Evolutionary conservation across 768 basidiomycete species (phyloP).

Genomic region (Terana coerulea): DNA sequence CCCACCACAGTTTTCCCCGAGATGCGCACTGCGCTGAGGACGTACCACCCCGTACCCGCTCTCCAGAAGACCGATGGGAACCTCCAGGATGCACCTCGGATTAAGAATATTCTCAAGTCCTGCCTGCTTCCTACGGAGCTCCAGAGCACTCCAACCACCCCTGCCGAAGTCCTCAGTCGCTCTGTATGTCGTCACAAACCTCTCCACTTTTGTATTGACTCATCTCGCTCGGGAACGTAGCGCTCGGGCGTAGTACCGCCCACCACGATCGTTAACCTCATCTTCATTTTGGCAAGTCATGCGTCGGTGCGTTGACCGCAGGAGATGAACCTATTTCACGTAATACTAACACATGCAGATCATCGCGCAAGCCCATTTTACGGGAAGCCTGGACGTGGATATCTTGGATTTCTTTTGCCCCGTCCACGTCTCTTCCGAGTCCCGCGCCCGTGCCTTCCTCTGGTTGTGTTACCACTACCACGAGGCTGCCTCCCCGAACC

Average conservation of each 20-base stretch:
- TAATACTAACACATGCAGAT: slow-evolving; percentile 16
- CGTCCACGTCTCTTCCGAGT: slow-evolving; percentile 33
- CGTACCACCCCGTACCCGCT: slow-evolving; percentile 75
- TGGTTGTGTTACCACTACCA: slow-evolving; percentile 47
- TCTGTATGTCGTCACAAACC: slow-evolving; percentile 37
- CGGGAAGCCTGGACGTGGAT: slow-evolving; percentile 24
- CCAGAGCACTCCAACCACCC: slow-evolving; percentile 44
- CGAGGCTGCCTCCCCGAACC: slow-evolving; percentile 34
- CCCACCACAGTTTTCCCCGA: slow-evolving; percentile 80
- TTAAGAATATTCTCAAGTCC: slow-evolving; percentile 71
- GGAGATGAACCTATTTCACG: slow-evolving; percentile 1
- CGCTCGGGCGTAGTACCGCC: slow-evolving; percentile 51
- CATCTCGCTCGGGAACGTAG: too few species aligned
- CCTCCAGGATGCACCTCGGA: slow-evolving; percentile 74
- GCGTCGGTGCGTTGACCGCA: slow-evolving; percentile 27
- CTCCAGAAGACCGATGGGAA: slow-evolving; percentile 67
- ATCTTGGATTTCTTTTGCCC: slow-evolving; percentile 44
- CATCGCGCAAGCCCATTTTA: slow-evolving; percentile 37
- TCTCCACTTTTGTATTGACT: slow-evolving; percentile 21
- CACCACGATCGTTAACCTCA: slow-evolving; percentile 64
- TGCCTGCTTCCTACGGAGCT: slow-evolving; percentile 47
- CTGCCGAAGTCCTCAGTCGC: slow-evolving; percentile 52
- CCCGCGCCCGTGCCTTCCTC: slow-evolving; percentile 44
- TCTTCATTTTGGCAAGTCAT: slow-evolving; percentile 67
- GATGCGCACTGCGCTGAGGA: slow-evolving; percentile 73